Conservation (phyloP, 371 early-diverging fungal genomes). For the Cokeromyces recurvatus region DNA sequence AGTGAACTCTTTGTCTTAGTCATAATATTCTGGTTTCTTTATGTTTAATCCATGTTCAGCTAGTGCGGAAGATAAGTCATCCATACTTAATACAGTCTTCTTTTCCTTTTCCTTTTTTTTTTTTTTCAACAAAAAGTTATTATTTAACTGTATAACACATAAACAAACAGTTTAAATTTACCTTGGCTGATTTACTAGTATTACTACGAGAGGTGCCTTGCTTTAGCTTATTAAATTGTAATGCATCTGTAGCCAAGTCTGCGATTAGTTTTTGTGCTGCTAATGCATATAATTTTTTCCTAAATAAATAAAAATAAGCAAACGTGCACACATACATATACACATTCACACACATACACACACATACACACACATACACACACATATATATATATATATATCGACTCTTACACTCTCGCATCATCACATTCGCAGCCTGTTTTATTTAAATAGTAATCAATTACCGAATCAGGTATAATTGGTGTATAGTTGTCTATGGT, state of each 20-base stretch:
- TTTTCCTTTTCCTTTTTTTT: slow-evolving; percentile 48
- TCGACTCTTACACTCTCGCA: slow-evolving; percentile 77
- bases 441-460: slow-evolving; percentile 90
- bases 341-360: too few species aligned
- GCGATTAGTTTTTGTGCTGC: slow-evolving; percentile 95
- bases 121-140: neutral
- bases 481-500: slow-evolving; percentile 88
- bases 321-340: too few species aligned
- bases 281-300: slow-evolving; percentile 83
- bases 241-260: slow-evolving; percentile 92
- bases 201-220: slow-evolving; percentile 62
- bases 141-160: neutral
- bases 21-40: slow-evolving; percentile 89
- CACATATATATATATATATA: too few species aligned
- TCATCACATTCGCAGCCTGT: slow-evolving; percentile 93
- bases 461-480: slow-evolving; percentile 95
- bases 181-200: slow-evolving; percentile 26
- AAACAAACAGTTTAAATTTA: neutral
- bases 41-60: slow-evolving; percentile 91
- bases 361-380: too few species aligned
- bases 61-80: slow-evolving; percentile 86
- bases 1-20: too few species aligned
- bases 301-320: slow-evolving; percentile 14
- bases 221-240: slow-evolving; percentile 86
- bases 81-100: slow-evolving; percentile 84